Conservation (phyloP, 495 filamentous ascomycete species). For the Xylaria curta region DNA sequence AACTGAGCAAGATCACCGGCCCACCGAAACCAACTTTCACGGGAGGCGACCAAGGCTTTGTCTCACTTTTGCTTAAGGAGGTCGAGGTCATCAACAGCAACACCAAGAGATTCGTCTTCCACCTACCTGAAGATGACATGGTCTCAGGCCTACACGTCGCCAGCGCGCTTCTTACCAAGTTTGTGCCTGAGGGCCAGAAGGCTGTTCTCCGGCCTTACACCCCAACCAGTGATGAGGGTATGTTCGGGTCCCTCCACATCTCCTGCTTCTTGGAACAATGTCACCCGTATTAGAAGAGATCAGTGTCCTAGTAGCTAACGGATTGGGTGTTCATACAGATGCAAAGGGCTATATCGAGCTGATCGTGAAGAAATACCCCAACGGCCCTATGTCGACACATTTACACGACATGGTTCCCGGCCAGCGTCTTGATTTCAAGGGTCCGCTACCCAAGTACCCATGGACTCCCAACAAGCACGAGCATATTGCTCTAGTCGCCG, state of each 20-base stretch:
- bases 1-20: conserved; percentile 37
- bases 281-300: not conserved
- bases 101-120: conserved; percentile 86
- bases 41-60: conserved; percentile 86
- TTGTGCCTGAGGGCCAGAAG: conserved; percentile 81
- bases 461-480: conserved; percentile 94
- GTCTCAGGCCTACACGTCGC: conserved; percentile 81
- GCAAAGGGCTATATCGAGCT: conserved; percentile 82
- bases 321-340: conserved; percentile 45
- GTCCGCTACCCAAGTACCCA: conserved; percentile 91
- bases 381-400: conserved; percentile 89
- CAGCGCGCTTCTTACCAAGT: conserved; percentile 87
- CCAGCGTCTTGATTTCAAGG: conserved; percentile 87
- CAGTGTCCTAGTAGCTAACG: conserved; percentile 24
- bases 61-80: conserved; percentile 79
- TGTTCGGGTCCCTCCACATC: conserved; percentile 28
- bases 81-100: conserved; percentile 83
- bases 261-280: not conserved
- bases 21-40: conserved; percentile 68
- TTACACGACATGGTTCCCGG: conserved; percentile 81
- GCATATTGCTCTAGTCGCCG: conserved; percentile 90
- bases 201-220: conserved; percentile 90
- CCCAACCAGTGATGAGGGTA: conserved; percentile 84
- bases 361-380: conserved; percentile 86
- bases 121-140: conserved; percentile 80